Evolutionary conservation across 352 stramenopile genomes (phyloP), one percentile per base, ranked within the genome.

Genomic region (Blastocystis hominis): DNA sequence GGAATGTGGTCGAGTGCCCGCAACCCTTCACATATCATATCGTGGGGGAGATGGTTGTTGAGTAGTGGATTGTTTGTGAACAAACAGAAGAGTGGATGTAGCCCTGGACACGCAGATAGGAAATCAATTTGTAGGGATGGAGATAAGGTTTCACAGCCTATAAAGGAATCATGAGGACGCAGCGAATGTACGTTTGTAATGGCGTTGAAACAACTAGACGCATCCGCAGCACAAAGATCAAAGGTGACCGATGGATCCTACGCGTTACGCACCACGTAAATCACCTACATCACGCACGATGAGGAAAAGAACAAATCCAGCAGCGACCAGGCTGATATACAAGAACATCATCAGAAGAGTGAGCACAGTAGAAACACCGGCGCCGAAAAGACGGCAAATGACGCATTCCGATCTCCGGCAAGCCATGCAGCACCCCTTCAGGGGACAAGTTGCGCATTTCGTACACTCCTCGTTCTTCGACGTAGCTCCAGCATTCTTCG

Each of bases 1-100:
- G 13, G 30, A 9, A 42, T 15, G 34, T 0, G 2, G 13, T 44
- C 15, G 3, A 38, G 10, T 80, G 70, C n/a, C 70, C 70, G 10
- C 5, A 80, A 46, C 42, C 70, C 42, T 80, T 80, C 36, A 36
- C 56, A 20, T 80, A 80, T 20, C 70, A 80, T 47, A 80, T 80
- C n/a, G 44, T 47, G 24, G n/a, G n/a, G 47, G 3, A 59, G 50
- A 13, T 20, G 13, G n/a, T 17, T 7, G 24, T 47, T 9, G 34
- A 80, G 40, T 24, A 80, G 54, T 44, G 54, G 2, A 44, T 50
- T 53, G 72, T 84, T 84, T 84, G 72, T 68, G 66, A 54, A 84
- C 53, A 64, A 64, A 84, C 53, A 66, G 20, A 47, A 38, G 15
- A 80, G 70, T 80, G 24, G 62, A 80, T 47, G 63, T 80, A 80